Evolutionary conservation across 345 rosid genomes (phyloP).

Genomic region (Dimocarpus longan): DNA sequence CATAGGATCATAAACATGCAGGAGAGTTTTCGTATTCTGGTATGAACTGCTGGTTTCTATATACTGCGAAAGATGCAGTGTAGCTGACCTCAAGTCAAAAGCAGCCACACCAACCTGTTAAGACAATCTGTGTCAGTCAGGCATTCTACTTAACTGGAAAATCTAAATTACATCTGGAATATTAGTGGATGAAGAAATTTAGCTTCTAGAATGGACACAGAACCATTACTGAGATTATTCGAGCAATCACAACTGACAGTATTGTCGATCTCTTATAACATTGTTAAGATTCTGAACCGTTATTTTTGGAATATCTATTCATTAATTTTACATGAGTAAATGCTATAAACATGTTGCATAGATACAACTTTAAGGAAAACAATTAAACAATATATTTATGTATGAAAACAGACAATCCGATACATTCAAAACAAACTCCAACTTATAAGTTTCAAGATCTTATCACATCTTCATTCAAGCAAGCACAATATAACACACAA

Average conservation of each 20-base stretch:
- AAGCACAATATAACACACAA: not conserved
- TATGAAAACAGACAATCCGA: not conserved
- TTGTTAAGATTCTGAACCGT: not conserved
- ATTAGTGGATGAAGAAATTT: not conserved
- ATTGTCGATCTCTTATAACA: not conserved
- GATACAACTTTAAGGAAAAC: not conserved
- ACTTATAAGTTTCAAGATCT: not conserved
- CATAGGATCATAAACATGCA: slow-evolving; percentile 83
- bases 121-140: slow-evolving; percentile 9
- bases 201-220: not conserved
- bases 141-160: not conserved
- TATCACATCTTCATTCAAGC: not conserved
- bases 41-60: slow-evolving; percentile 96
- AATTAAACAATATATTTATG: not conserved
- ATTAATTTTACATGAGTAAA: not conserved
- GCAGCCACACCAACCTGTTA: slow-evolving; percentile 93
- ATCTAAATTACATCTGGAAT: not conserved
- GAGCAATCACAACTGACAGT: not conserved
- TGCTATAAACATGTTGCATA: not conserved
- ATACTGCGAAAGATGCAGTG: slow-evolving; percentile 92
- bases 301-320: not conserved
- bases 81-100: slow-evolving; percentile 86
- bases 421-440: not conserved
- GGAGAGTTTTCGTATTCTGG: slow-evolving; percentile 83
- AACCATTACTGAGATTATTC: not conserved